Evolutionary conservation across 176 grass and related monocot genomes (phyloP).

Genomic region (Chloris gayana): DNA sequence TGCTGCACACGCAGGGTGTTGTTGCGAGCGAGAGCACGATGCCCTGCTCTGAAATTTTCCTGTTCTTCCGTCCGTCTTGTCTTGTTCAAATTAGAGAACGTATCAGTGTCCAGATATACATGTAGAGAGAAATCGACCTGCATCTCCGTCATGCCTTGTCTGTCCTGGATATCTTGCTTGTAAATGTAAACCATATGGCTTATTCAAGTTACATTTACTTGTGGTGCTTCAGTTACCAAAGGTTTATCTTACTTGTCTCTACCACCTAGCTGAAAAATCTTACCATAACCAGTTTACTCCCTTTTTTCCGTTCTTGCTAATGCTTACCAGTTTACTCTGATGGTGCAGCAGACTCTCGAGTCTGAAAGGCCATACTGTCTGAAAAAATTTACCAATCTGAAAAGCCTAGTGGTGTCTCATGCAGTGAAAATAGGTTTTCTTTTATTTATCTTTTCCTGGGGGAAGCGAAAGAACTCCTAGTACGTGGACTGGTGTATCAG

Average conservation of each 20-base stretch:
- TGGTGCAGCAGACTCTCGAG: not conserved
- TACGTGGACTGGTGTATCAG: too few relatives aligned
- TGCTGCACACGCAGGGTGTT: not conserved
- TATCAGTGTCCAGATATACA: slow-evolving; percentile 5
- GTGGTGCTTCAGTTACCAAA: not conserved
- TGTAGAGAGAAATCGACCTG: not conserved
- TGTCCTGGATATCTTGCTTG: slow-evolving; percentile 20
- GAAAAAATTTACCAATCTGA: not conserved
- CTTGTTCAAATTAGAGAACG: not conserved
- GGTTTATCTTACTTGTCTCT: not conserved
- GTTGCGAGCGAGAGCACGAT: not conserved
- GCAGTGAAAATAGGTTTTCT: too few relatives aligned
- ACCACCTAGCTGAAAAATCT: not conserved
- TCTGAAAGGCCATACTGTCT: not conserved
- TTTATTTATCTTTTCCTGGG: too few relatives aligned
- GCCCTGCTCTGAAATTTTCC: not conserved
- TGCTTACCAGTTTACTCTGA: not conserved
- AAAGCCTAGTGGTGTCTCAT: too few relatives aligned
- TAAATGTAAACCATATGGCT: slow-evolving; percentile 25
- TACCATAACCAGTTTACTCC: not conserved
- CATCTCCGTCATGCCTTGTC: slow-evolving; percentile 1
- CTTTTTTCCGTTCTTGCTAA: too few relatives aligned
- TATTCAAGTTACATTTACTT: slow-evolving; percentile 17
- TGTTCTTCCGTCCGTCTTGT: not conserved
- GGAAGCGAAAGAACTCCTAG: too few relatives aligned